Evolutionary conservation across 495 filamentous ascomycete genomes (phyloP).

Genomic region (Echria macrotheca): DNA sequence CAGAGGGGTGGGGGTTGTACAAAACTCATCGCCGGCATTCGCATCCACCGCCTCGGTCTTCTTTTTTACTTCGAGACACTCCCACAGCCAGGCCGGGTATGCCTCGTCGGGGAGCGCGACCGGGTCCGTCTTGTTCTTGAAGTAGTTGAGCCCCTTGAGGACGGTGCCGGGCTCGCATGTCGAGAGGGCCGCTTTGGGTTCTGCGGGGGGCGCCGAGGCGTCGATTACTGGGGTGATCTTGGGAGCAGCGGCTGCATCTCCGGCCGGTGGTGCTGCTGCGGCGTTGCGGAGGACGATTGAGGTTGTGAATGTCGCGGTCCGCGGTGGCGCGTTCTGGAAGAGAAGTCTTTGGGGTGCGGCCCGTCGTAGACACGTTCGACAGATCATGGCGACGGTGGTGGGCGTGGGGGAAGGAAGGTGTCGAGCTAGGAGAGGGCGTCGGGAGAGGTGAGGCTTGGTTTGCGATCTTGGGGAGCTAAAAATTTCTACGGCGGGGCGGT

Average conservation of each 20-base stretch:
- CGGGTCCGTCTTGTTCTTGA: slow-evolving; percentile 65
- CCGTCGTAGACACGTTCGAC: slow-evolving; percentile 39
- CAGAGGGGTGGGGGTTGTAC: slow-evolving; percentile 60
- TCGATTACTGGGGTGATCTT: slow-evolving; percentile 9
- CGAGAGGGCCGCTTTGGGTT: slow-evolving; percentile 26
- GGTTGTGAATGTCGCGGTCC: too few relatives aligned
- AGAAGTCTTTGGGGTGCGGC: too few relatives aligned
- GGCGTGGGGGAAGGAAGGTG: background rate
- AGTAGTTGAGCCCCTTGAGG: slow-evolving; percentile 77
- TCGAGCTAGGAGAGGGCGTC: background rate
- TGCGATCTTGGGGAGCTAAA: slow-evolving; percentile 23
- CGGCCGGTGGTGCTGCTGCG: slow-evolving; percentile 21
- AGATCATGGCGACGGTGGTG: slow-evolving; percentile 38
- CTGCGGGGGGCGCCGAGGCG: slow-evolving; percentile 19
- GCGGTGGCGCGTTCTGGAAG: too few relatives aligned
- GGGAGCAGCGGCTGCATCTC: slow-evolving; percentile 12
- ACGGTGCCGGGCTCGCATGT: slow-evolving; percentile 62
- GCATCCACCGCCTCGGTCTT: slow-evolving; percentile 34
- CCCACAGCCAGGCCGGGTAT: slow-evolving; percentile 92
- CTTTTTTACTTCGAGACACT: slow-evolving; percentile 55
- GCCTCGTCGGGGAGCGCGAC: slow-evolving; percentile 75
- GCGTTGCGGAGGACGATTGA: slow-evolving; percentile 24
- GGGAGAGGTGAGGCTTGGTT: background rate
- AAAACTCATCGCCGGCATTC: slow-evolving; percentile 60
- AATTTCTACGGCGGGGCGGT: slow-evolving; percentile 37